Evolutionary conservation across 2,329 filamentous ascomycete species (phyloP), one percentile per base, ranked within the genome.

Genomic region (Aspergillus novofumigatus): DNA sequence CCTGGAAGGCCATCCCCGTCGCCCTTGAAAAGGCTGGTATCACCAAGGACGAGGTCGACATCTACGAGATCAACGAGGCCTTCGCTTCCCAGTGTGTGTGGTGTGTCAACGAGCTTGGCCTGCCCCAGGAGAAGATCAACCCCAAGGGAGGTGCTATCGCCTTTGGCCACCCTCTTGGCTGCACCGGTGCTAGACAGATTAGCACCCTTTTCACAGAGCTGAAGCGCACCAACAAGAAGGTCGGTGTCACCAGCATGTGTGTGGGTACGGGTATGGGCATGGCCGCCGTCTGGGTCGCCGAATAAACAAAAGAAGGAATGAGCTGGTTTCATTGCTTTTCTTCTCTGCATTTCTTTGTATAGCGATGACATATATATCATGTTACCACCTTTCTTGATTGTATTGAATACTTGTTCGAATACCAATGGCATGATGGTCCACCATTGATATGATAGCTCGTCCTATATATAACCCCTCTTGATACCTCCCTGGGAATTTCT

Each of bases 21-120:
- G 92, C 91, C 3, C 87, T 97, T 56, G 84, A 90, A 72, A 92
- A 94, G 75, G 90, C 92, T 0, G 92, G 92, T 59, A 86, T 99
- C 67, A 82, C 81, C 72, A 91, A 88, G 76, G 88, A 96, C 56
- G 93, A 97, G 65, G 91, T 99, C 29, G 94, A 97, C 73, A 93
- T 97, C 71, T 97, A 85, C 71, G 94, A 99, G 84, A 97, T 99
- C 83, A 99, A 99, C 81, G 94, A 99, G 84, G 94, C 94, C 1
- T 99, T 99, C 75, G 94, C 94, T 32, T 90, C 86, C 62, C 93
- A 97, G 83, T 96, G 91, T 76, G 77, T 97, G 64, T 97, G 90
- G 89, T 97, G 92, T 76, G 86, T 90, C 62, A 90, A 94, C 69
- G 87, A 97, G 81, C 84, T 99, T 23, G 88, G 88, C 48, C 78